phyloP scores from a whole-genome alignment of 202 grass and related monocot species.

The Eragrostis tef region DNA sequence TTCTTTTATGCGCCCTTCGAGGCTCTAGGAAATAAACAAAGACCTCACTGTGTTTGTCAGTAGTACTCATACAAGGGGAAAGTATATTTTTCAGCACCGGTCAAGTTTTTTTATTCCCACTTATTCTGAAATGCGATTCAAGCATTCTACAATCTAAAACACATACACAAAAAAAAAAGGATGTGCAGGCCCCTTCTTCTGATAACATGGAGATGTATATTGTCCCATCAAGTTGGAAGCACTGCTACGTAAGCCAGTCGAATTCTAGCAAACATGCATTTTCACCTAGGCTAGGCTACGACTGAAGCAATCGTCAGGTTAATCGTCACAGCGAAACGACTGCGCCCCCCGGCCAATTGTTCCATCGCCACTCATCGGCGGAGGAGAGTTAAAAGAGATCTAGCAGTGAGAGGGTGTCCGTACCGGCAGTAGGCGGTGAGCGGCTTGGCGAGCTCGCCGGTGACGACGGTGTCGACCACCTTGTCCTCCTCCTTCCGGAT shows the following conservation, averaged over 20 bases:
- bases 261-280: neutral
- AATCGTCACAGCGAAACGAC: neutral
- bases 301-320: neutral
- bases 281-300: neutral
- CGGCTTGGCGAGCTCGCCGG: constrained; percentile 78
- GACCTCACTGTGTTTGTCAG: too few relatives aligned
- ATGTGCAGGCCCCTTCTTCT: neutral
- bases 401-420: neutral
- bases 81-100: too few relatives aligned
- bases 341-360: neutral
- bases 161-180: too few relatives aligned
- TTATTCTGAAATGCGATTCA: too few relatives aligned
- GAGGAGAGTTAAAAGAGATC: neutral
- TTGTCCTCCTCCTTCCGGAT: constrained; percentile 85
- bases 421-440: constrained; percentile 91
- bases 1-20: neutral
- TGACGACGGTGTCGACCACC: constrained; percentile 86
- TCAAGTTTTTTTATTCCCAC: too few relatives aligned
- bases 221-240: neutral
- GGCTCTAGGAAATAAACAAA: neutral
- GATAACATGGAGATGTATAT: neutral
- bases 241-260: neutral
- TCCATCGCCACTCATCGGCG: neutral
- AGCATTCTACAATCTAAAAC: too few relatives aligned
- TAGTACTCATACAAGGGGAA: too few relatives aligned